Evolutionary conservation across 305 asterid genomes (phyloP).

Genomic region (Fraxinus dipetala): DNA sequence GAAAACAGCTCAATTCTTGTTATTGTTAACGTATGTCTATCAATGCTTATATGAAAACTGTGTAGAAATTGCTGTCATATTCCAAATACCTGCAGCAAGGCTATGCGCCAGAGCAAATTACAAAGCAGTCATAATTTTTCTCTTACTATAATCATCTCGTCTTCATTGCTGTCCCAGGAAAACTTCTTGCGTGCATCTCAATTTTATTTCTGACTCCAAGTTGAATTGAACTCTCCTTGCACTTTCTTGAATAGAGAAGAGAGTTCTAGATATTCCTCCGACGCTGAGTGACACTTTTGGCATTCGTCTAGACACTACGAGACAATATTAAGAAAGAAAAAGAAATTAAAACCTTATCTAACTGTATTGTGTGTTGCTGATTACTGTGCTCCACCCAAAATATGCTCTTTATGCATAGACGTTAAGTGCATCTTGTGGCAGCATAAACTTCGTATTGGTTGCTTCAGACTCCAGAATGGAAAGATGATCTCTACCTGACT

Average conservation of each 20-base stretch:
- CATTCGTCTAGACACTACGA: not conserved
- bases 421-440: not conserved
- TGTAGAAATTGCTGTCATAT: not conserved
- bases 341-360: not conserved
- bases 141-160: not conserved
- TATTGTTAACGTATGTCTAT: not conserved
- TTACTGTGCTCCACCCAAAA: not conserved
- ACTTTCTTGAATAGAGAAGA: not conserved
- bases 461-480: not conserved
- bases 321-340: not conserved
- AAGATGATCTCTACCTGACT: not conserved
- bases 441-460: not conserved
- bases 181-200: not conserved
- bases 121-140: not conserved
- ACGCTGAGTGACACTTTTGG: not conserved
- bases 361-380: not conserved
- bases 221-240: not conserved
- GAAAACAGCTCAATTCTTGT: conserved; percentile 4
- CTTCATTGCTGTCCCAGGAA: not conserved
- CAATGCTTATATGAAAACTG: not conserved
- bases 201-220: not conserved
- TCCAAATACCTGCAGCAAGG: not conserved
- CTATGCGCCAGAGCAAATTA: not conserved
- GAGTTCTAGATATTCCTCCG: not conserved
- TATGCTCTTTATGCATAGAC: not conserved